Conservation (phyloP, 345 rosid genomes). For the Salix arbutifolia region DNA sequence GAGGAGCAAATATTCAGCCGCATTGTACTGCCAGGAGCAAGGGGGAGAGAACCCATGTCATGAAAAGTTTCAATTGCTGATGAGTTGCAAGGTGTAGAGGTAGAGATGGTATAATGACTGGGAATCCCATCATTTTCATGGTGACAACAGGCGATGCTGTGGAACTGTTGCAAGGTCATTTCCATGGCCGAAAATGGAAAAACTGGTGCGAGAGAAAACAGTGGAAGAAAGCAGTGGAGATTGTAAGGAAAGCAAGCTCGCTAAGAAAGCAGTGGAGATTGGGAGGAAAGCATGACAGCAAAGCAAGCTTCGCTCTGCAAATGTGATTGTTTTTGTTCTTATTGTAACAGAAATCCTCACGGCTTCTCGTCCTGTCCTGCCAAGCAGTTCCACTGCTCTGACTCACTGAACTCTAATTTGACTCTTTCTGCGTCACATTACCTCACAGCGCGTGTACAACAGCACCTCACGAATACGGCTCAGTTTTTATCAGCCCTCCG, state of each 20-base stretch:
- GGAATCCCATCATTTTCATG: slow-evolving; percentile 16
- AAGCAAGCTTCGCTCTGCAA: not conserved
- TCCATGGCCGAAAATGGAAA: slow-evolving; percentile 25
- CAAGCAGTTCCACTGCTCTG: slow-evolving; percentile 19
- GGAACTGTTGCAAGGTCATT: slow-evolving; percentile 35
- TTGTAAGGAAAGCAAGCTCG: not conserved
- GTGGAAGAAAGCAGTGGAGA: no score
- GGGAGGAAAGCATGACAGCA: not conserved
- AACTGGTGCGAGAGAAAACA: slow-evolving; percentile 8
- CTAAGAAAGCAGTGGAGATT: no score
- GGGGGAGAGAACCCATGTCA: slow-evolving; percentile 20
- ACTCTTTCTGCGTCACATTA: slow-evolving; percentile 15
- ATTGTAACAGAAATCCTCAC: slow-evolving; percentile 32
- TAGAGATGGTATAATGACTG: not conserved
- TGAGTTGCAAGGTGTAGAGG: slow-evolving; percentile 9
- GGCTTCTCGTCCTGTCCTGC: slow-evolving; percentile 4
- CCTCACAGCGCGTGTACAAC: slow-evolving; percentile 4
- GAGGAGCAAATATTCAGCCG: slow-evolving; percentile 6
- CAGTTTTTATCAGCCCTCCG: no score
- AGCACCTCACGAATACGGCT: no score
- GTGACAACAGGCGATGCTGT: slow-evolving; percentile 17
- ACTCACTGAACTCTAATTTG: slow-evolving; percentile 28
- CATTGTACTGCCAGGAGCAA: not conserved
- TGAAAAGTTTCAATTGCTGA: slow-evolving; percentile 21
- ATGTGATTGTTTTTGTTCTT: slow-evolving; percentile 7